Conservation (phyloP, 139 green algal genomes). For the Chlamydomonas incerta region DNA sequence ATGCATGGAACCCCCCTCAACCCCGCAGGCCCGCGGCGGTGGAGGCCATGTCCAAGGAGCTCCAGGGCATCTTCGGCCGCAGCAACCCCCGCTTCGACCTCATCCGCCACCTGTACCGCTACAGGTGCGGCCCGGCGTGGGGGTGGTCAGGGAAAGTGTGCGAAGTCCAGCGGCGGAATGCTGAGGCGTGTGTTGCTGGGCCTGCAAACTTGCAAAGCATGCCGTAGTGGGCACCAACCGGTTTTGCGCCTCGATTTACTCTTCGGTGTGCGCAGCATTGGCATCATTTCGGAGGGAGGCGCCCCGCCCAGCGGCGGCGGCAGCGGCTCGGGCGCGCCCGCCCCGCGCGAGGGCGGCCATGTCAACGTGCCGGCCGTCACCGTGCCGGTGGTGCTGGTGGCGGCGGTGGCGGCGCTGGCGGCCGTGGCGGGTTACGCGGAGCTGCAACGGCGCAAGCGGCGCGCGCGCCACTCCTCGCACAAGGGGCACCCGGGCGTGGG, state of each 20-base stretch:
- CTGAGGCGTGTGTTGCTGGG: too few species aligned
- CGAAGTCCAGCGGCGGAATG: too few species aligned
- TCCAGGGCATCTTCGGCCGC: background rate
- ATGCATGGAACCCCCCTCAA: too few species aligned
- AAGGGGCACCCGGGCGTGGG: constrained; percentile 31
- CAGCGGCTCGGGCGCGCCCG: too few species aligned
- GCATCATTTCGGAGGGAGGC: background rate
- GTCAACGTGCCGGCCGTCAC: background rate
- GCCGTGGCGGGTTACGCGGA: background rate
- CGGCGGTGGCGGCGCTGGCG: background rate
- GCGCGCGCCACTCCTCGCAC: background rate
- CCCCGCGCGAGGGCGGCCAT: too few species aligned
- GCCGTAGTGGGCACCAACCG: too few species aligned
- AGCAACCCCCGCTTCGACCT: background rate
- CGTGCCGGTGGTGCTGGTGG: background rate
- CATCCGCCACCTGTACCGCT: background rate
- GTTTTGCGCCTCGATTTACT: too few species aligned
- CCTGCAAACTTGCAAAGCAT: background rate
- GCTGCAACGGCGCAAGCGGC: background rate
- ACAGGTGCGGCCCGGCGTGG: constrained; percentile 13
- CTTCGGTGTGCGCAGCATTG: too few species aligned
- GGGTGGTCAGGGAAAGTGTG: too few species aligned
- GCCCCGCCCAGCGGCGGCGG: too few species aligned
- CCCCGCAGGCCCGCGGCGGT: background rate
- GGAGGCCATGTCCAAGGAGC: background rate